Base-by-base conservation (phyloP, 768 basidiomycete genomes). In the Chalciporus pseudorubinellus region DNA sequence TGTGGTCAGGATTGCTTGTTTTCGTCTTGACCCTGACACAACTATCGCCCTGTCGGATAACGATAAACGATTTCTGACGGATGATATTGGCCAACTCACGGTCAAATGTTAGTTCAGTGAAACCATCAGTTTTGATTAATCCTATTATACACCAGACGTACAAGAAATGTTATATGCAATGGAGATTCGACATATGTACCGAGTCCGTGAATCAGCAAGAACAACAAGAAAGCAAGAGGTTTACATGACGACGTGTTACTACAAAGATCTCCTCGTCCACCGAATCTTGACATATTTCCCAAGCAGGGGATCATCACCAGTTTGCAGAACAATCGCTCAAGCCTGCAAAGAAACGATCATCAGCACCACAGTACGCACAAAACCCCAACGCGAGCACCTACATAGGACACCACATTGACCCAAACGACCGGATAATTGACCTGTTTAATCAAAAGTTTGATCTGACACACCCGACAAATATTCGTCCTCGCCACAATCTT, bases 381-480 rank as follows among this genome's bases (percentile, higher is more conserved):
- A n/a, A n/a, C n/a, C n/a, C n/a, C 14, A 2, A 0, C 6, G 7
- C 14, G 50, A 26, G 38, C 34, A 63, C 64, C 46, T 18, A 56
- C 63, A 36, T 55, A 49, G 18, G 46, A 34, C 2, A 59, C 14
- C 39, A 66, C 60, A 2, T 28, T 24, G 24, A 67, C 42, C 66
- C 66, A 67, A 20, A 16, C 39, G 0, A 62, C 57, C 0, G 64
- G 66, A 9, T 58, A 43, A 8, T 53, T 13, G 19, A 57, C 56
- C n/a, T 64, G 28, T 14, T 55, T 62, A 28, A 67, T 59, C 57
- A 68, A 52, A 40, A 63, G 8, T 50, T 68, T 68, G 60, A 67
- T 68, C 51, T 67, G 66, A 19, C 66, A 67, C 14, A 64, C 47
- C 1, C 66, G 64, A 38, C 66, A 67, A 4, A 67, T 1, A 18